phyloP scores from a whole-genome alignment of 345 rosid species.

The Linum trigynum region DNA sequence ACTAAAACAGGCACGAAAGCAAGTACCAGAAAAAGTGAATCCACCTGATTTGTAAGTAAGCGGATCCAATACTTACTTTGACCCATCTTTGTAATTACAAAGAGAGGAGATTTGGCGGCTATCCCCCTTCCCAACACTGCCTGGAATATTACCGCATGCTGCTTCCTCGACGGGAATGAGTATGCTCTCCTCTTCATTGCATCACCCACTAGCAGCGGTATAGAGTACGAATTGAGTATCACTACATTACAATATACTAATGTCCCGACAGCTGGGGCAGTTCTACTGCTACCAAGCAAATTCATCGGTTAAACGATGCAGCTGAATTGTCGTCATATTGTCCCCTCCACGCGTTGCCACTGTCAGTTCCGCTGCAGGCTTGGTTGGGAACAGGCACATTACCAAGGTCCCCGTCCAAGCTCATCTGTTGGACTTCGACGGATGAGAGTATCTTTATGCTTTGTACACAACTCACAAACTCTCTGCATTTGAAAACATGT shows the following conservation, averaged over 20 bases:
- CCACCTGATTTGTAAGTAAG: background rate
- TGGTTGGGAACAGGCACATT: constrained; percentile 57
- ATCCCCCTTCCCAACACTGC: too few species aligned
- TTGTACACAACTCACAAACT: constrained; percentile 81
- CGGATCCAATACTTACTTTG: background rate
- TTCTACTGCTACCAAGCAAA: background rate
- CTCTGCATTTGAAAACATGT: constrained; percentile 40
- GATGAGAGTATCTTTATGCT: constrained; percentile 86
- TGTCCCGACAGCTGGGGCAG: background rate
- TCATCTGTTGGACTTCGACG: constrained; percentile 91
- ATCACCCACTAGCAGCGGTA: background rate
- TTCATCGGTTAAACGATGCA: constrained; percentile 69
- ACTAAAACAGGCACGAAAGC: background rate
- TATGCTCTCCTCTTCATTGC: background rate
- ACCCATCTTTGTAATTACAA: too few species aligned
- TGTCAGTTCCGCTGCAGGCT: constrained; percentile 79
- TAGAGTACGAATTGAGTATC: background rate
- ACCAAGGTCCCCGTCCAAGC: constrained; percentile 86
- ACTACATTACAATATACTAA: background rate
- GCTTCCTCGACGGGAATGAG: background rate
- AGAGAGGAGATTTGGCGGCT: too few species aligned
- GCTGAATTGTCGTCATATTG: constrained; percentile 75
- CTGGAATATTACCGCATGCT: too few species aligned
- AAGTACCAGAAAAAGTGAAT: background rate
- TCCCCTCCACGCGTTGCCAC: constrained; percentile 83